Evolutionary conservation across 208 protist genomes (phyloP).

Genomic region (Trypanosoma scelopori): DNA sequence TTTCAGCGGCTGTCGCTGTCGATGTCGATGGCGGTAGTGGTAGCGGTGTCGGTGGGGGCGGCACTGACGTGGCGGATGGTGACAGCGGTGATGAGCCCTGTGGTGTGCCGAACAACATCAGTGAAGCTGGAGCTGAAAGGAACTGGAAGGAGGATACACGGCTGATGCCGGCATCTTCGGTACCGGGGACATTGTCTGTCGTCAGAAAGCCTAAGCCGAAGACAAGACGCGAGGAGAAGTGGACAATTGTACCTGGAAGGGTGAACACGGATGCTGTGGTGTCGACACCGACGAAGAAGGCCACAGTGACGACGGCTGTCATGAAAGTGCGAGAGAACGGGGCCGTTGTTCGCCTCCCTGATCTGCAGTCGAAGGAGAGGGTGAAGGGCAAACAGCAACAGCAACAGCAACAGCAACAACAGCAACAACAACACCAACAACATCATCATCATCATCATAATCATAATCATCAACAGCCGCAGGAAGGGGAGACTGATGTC

Average conservation of each 20-base stretch:
- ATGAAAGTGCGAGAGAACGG: constrained; percentile 14
- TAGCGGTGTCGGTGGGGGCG: neutral
- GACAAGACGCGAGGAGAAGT: constrained; percentile 25
- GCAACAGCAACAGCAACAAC: constrained; percentile 16
- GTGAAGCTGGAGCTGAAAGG: neutral
- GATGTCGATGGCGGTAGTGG: neutral
- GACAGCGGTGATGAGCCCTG: neutral
- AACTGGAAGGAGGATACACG: neutral
- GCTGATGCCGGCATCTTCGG: neutral
- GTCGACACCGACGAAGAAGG: constrained; percentile 1
- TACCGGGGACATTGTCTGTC: neutral
- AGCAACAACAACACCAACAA: constrained; percentile 19
- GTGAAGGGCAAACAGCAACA: constrained; percentile 16
- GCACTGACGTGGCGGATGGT: neutral
- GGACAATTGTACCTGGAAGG: constrained; percentile 30
- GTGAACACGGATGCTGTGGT: neutral
- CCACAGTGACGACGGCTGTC: neutral
- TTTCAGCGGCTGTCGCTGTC: neutral
- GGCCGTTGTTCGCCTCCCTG: constrained; percentile 9
- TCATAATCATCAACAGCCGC: too few species aligned
- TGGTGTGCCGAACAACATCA: neutral
- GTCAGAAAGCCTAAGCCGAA: constrained; percentile 18
- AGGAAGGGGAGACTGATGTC: constrained; percentile 3
- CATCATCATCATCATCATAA: too few species aligned
- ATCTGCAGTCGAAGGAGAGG: constrained; percentile 1